Evolutionary conservation across 1,284 basidiomycete species (phyloP), one percentile per base, ranked within the genome.

Genomic region (Xerocomus amazonicus): DNA sequence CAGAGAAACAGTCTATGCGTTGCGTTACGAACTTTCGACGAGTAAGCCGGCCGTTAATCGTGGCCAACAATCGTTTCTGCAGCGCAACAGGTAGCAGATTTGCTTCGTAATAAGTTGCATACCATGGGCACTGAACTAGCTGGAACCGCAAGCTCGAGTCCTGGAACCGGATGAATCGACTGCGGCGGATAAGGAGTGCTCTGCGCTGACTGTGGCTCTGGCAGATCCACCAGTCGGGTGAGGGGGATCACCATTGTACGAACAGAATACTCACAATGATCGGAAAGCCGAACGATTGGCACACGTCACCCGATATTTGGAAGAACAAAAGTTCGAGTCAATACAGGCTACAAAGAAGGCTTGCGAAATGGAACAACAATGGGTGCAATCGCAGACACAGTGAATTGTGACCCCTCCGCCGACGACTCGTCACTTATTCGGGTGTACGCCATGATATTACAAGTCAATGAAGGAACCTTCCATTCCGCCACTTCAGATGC

Each of bases 51-150:
- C 19, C 63, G 69, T 44, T 54, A 70, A 6, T 56, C 58, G 19
- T 57, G 61, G 17, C 61, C 31, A 41, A 52, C 52, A 13, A 40
- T 43, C 40, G 9, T 48, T 50, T 55, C 52, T 19, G n/a, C 42
- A 80, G 78, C 78, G 4, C 70, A 75, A 52, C 72, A 78, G 52
- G 77, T 80, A 31, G 74, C 70, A 17, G 78, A 80, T 43, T 59
- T 80, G 9, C 66, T 80, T 4, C 73, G 77, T n/a, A 74, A 78
- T 52, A 78, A 78, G 51, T 61, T 79, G 1, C 70, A 76, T 35
- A 58, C 68, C 41, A 69, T 76, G 50, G 69, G 72, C 4, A 63
- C 71, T 4, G 71, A 77, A 46, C 55, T 81, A 0, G 72, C 70
- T n/a, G 8, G 73, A 78, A 46, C 58, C 72, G 0, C 70, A 70